Conservation (phyloP, 2,329 filamentous ascomycete species). For the Scedosporium aurantiacum region DNA sequence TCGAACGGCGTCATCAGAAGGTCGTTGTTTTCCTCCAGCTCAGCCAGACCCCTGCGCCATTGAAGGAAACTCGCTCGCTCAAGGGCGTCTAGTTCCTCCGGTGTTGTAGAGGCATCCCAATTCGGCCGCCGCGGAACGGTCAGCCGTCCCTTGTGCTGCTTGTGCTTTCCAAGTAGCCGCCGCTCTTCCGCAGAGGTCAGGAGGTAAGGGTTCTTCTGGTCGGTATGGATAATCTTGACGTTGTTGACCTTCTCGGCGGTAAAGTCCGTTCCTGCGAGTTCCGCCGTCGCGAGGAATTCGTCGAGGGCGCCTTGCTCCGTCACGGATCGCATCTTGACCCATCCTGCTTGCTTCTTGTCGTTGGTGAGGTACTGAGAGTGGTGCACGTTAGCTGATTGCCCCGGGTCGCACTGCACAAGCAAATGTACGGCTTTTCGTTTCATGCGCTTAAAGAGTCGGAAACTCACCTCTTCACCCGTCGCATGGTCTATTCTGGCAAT, state of each 20-base stretch:
- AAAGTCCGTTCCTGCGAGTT: slow-evolving; percentile 96
- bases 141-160: slow-evolving; percentile 63
- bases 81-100: slow-evolving; percentile 63
- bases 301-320: slow-evolving; percentile 95
- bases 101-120: slow-evolving; percentile 81
- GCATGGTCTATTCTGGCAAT: slow-evolving; percentile 62
- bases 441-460: not conserved
- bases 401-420: not conserved
- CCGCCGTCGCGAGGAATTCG: slow-evolving; percentile 90
- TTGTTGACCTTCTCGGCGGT: slow-evolving; percentile 99
- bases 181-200: slow-evolving; percentile 77
- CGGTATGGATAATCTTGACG: slow-evolving; percentile 94
- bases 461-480: slow-evolving; percentile 60
- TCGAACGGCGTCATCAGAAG: slow-evolving; percentile 96
- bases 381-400: slow-evolving; percentile 12
- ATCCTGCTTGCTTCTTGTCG: slow-evolving; percentile 78
- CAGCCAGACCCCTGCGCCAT: slow-evolving; percentile 83
- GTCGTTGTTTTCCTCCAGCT: slow-evolving; percentile 88
- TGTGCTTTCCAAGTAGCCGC: slow-evolving; percentile 67
- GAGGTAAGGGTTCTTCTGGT: slow-evolving; percentile 91
- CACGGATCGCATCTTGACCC: slow-evolving; percentile 99
- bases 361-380: slow-evolving; percentile 69
- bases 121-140: slow-evolving; percentile 82
- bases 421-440: not conserved
- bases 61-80: slow-evolving; percentile 75